These are phyloP conservation scores for Cryptomeria japonica DNA, from an alignment of 75 land plant species.

Conservation along the genomic window DNA sequence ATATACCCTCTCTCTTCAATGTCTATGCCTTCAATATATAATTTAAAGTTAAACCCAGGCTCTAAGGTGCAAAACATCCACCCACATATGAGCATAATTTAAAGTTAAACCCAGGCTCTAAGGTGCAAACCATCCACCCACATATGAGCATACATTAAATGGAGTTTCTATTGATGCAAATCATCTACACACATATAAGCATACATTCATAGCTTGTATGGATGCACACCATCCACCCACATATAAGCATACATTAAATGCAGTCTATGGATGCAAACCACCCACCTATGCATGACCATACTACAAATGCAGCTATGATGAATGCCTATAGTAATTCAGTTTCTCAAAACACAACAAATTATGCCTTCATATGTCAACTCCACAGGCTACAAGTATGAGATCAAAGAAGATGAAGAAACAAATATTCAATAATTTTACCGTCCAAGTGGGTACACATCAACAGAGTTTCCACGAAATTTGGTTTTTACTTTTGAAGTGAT, in stretches of 20 bases:
- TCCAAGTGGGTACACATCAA: slow-evolving; percentile 97
- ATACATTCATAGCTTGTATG: no score
- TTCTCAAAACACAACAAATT: background rate
- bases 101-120: no score
- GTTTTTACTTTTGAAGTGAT: slow-evolving; percentile 95
- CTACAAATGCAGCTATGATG: background rate
- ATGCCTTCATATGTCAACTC: background rate
- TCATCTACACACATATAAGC: no score
- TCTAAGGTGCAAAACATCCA: no score
- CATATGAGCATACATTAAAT: no score
- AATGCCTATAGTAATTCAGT: background rate
- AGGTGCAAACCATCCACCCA: no score
- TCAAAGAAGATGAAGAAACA: background rate
- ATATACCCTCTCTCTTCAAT: no score
- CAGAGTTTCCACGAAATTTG: slow-evolving; percentile 94
- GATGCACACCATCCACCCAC: no score
- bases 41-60: no score
- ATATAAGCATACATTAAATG: background rate
- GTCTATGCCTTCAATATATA: no score
- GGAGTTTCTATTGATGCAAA: no score
- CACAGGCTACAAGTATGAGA: background rate
- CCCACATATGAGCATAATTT: no score
- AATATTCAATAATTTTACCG: slow-evolving; percentile 45
- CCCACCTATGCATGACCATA: background rate
- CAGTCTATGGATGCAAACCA: background rate